Percentiles rank a stretch among this genome's conserved stretches.
These are phyloP conservation scores for Symbiodinium natans DNA, from an alignment of 73 alveolate species.

Conservation along the genomic window DNA sequence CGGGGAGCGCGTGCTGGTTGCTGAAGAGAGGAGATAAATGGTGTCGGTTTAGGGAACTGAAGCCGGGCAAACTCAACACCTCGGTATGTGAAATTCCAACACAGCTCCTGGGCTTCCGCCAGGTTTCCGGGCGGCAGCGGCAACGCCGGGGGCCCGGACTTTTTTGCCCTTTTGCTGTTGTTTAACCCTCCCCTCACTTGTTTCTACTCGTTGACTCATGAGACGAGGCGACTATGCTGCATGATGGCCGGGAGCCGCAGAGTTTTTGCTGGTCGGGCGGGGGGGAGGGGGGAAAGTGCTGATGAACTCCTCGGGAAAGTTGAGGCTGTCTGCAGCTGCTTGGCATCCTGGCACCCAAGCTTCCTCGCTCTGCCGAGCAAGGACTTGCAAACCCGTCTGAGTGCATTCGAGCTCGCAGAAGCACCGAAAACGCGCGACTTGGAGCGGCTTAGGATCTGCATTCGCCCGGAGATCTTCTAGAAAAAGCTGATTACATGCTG, in stretches of 20 bases:
- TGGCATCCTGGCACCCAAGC: not conserved
- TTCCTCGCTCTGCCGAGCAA: not conserved
- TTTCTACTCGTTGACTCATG: not conserved
- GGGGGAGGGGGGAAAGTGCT: too few relatives aligned
- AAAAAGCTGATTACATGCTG: too few relatives aligned
- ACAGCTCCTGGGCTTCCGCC: not conserved
- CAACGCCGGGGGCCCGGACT: not conserved
- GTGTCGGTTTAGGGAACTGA: too few relatives aligned
- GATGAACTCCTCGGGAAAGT: too few relatives aligned
- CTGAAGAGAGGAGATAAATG: too few relatives aligned
- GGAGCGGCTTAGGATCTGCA: too few relatives aligned
- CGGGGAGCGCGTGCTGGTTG: too few relatives aligned
- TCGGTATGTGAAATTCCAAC: too few relatives aligned
- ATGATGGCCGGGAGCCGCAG: not conserved
- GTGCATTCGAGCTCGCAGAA: not conserved
- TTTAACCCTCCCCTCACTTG: not conserved
- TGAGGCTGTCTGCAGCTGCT: constrained; percentile 6
- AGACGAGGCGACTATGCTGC: not conserved
- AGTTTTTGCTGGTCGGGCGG: too few relatives aligned
- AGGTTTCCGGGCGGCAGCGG: not conserved
- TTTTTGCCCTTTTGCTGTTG: not conserved
- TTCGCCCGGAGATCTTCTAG: too few relatives aligned
- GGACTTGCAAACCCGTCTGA: not conserved
- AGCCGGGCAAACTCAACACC: not conserved
- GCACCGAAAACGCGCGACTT: too few relatives aligned